Evolutionary conservation across 352 stramenopile genomes (phyloP).

Genomic region (Phytophthora macrochlamydospora): DNA sequence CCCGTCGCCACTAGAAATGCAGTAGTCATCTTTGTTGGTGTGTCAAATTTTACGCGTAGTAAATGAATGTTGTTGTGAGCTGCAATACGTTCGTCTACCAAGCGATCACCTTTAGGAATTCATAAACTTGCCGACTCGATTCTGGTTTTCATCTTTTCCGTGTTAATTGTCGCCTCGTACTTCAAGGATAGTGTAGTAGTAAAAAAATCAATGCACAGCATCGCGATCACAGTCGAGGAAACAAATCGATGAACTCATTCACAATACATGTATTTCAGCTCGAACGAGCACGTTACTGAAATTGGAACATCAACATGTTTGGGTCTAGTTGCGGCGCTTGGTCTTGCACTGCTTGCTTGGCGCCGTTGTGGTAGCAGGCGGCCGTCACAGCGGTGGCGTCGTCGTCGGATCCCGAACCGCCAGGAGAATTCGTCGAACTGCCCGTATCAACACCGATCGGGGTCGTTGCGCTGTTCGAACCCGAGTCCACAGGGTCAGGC

Average conservation of each 20-base stretch:
- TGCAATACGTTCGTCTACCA: no score
- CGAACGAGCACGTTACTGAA: neutral
- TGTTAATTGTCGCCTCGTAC: no score
- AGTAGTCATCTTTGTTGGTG: neutral
- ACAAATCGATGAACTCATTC: no score
- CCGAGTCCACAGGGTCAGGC: neutral
- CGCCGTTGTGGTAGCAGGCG: neutral
- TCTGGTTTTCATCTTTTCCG: no score
- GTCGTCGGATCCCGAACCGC: neutral
- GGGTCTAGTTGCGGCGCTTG: neutral
- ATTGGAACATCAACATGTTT: neutral
- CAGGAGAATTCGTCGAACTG: neutral
- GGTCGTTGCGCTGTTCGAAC: neutral
- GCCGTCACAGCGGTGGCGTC: neutral
- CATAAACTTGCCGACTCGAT: no score
- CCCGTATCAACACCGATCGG: neutral
- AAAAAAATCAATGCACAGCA: no score
- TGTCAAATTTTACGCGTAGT: no score
- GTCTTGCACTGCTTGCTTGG: neutral
- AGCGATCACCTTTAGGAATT: no score
- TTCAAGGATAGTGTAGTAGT: no score
- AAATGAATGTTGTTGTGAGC: no score
- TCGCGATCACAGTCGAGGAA: no score
- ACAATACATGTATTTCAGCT: neutral
- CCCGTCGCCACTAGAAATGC: neutral